A percentile compares a stretch with the other conserved stretches of the same genome.
Evolutionary conservation across 495 filamentous ascomycete species (phyloP).

Genomic region (Patellaria atrata): DNA sequence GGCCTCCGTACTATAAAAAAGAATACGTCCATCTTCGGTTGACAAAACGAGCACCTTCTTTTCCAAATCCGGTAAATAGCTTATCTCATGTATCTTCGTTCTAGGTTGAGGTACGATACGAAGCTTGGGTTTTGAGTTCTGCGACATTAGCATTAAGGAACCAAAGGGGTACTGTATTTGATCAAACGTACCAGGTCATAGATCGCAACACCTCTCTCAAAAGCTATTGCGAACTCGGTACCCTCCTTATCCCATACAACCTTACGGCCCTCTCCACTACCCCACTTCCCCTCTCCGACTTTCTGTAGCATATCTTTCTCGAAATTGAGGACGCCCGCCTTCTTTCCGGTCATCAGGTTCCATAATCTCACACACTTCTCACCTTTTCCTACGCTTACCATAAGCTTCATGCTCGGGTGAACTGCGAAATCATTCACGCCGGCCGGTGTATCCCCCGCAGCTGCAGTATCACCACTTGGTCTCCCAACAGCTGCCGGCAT

Average conservation of each 20-base stretch:
- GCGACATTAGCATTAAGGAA: constrained; percentile 12
- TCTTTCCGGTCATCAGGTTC: constrained; percentile 94
- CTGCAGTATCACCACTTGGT: constrained; percentile 82
- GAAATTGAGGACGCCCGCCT: constrained; percentile 83
- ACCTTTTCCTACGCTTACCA: constrained; percentile 77
- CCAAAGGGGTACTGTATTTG: no score
- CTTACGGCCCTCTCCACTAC: constrained; percentile 66
- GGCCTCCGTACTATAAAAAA: constrained; percentile 61
- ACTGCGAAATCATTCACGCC: constrained; percentile 92
- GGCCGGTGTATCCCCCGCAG: constrained; percentile 64
- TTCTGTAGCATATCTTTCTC: constrained; percentile 47
- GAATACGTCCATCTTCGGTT: constrained; percentile 81
- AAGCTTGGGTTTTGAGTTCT: constrained; percentile 67
- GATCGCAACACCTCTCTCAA: constrained; percentile 71
- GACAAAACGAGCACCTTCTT: constrained; percentile 54
- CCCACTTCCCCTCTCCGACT: constrained; percentile 60
- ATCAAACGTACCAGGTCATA: constrained; percentile 54
- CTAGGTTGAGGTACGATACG: constrained; percentile 48
- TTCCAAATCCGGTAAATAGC: constrained; percentile 43
- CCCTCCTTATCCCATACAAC: constrained; percentile 66
- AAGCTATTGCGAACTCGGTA: constrained; percentile 77
- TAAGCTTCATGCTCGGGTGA: constrained; percentile 90
- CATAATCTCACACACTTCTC: constrained; percentile 86
- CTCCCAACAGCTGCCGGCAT: constrained; percentile 68
- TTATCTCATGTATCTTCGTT: constrained; percentile 71